These are phyloP conservation scores for Lagenidium giganteum DNA, from an alignment of 352 stramenopile genomes.

Conservation along the genomic window DNA sequence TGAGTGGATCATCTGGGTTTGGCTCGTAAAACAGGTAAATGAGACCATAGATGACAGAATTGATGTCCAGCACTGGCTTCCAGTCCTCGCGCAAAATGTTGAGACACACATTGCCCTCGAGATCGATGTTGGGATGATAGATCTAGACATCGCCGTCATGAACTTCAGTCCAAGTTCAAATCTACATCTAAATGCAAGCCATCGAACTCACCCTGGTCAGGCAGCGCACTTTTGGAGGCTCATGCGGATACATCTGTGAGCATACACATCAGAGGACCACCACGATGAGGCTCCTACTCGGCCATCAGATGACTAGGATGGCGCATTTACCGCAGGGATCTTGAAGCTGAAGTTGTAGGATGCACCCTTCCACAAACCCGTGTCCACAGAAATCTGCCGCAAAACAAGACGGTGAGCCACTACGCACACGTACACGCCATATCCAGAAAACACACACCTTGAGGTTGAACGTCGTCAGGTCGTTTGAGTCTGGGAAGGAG, in stretches of 20 bases:
- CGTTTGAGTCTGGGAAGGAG: constrained; percentile 96
- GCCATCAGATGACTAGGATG: background rate
- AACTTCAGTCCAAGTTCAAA: no score
- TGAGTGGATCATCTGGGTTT: constrained; percentile 98
- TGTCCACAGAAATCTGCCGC: constrained; percentile 91
- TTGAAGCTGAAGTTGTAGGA: constrained; percentile 98
- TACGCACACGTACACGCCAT: no score
- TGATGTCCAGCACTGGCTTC: constrained; percentile 99
- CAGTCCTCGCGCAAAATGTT: constrained; percentile 98
- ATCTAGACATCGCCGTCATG: constrained; percentile 54
- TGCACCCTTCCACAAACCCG: constrained; percentile 95
- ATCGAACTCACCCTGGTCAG: constrained; percentile 80
- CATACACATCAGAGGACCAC: background rate
- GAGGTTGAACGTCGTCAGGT: constrained; percentile 92
- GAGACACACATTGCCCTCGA: constrained; percentile 98
- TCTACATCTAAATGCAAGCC: background rate
- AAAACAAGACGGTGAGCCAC: no score
- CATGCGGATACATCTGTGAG: constrained; percentile 91
- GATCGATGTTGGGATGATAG: constrained; percentile 98
- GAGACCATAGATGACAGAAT: constrained; percentile 98
- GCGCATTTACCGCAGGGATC: constrained; percentile 88
- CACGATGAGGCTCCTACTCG: background rate
- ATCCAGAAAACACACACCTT: constrained; percentile 32
- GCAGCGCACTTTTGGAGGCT: constrained; percentile 97
- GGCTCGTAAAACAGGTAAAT: constrained; percentile 99